Evolutionary conservation across 352 stramenopile species (phyloP).

Genomic region (Peronospora tabacina): DNA sequence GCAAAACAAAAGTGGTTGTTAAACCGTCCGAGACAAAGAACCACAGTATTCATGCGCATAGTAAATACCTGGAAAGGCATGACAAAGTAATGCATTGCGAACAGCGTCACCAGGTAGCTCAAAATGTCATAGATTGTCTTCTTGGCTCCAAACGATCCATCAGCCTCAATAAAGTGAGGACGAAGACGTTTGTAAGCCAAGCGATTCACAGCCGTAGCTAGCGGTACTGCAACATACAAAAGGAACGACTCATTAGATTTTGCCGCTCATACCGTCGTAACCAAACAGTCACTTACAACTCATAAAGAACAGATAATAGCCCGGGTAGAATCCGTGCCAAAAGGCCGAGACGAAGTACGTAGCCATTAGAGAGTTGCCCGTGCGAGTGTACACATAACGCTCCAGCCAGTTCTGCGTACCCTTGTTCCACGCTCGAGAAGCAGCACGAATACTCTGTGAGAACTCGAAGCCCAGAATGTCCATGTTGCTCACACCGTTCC

Average conservation of each 20-base stretch:
- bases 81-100: conserved; percentile 63
- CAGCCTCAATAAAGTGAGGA: conserved; percentile 52
- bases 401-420: conserved; percentile 94
- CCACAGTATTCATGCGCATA: background rate
- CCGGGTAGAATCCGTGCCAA: conserved; percentile 98
- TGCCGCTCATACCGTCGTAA: conserved; percentile 29
- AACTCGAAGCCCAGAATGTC: conserved; percentile 95
- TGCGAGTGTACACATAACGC: too few species aligned
- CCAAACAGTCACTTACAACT: conserved; percentile 29
- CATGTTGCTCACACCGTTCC: conserved; percentile 94
- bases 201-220: conserved; percentile 63
- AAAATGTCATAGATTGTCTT: conserved; percentile 65
- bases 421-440: conserved; percentile 94
- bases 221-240: conserved; percentile 30
- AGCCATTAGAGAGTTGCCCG: conserved; percentile 88
- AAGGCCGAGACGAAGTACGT: conserved; percentile 94
- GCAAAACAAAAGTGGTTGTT: background rate
- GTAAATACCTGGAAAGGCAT: conserved; percentile 55
- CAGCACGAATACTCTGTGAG: conserved; percentile 83
- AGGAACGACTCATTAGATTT: conserved; percentile 93
- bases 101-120: conserved; percentile 35
- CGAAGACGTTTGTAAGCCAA: conserved; percentile 56
- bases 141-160: conserved; percentile 38
- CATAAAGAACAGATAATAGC: conserved; percentile 97
- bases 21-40: background rate